Conservation (phyloP, 2,329 filamentous ascomycete species). For the Fusarium stilboides region DNA sequence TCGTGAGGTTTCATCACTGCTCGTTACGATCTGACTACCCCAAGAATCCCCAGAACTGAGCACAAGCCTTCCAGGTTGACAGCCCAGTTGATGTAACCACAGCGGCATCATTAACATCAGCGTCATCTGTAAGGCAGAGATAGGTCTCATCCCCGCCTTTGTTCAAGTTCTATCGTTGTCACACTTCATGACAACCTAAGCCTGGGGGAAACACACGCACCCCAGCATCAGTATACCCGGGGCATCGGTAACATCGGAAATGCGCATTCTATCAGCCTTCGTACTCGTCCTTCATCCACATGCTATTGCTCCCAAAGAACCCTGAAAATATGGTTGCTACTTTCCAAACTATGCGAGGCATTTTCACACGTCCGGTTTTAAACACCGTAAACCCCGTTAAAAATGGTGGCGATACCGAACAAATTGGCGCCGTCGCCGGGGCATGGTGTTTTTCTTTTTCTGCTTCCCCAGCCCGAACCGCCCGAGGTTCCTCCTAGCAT, state of each 20-base stretch:
- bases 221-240: constrained; percentile 37
- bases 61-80: constrained; percentile 2
- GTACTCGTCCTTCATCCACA: background rate
- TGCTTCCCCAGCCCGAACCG: constrained; percentile 21
- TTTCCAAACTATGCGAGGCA: background rate
- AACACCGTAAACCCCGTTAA: constrained; percentile 12
- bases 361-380: background rate
- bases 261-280: constrained; percentile 2
- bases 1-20: constrained; percentile 26
- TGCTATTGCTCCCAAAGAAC: background rate
- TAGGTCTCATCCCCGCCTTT: background rate
- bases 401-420: constrained; percentile 29
- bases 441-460: constrained; percentile 9
- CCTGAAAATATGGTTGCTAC: background rate
- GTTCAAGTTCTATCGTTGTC: constrained; percentile 10
- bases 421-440: constrained; percentile 26
- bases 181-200: background rate
- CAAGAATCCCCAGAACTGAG: constrained; percentile 5
- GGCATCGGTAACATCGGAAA: constrained; percentile 36
- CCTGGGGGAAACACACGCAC: constrained; percentile 2
- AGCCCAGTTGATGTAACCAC: constrained; percentile 23
- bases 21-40: constrained; percentile 11
- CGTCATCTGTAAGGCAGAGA: constrained; percentile 9
- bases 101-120: constrained; percentile 6
- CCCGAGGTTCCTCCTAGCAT: constrained; percentile 29